Evolutionary conservation across 163 green algal genomes (phyloP).

Genomic region (Scenedesmus sp.): DNA sequence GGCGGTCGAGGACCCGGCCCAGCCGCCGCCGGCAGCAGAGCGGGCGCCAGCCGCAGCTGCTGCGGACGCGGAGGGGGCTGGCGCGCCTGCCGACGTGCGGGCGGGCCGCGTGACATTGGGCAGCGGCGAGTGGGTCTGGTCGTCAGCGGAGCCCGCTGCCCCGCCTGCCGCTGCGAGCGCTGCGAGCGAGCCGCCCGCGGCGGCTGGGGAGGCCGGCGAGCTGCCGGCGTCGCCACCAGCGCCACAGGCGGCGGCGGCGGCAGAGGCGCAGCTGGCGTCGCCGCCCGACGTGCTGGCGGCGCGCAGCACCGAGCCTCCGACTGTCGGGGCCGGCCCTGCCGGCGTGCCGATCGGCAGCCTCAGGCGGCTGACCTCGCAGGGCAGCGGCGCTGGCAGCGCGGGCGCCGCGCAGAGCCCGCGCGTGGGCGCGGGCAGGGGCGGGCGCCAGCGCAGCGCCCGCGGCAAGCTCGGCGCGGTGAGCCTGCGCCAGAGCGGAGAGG

Average conservation of each 20-base stretch:
- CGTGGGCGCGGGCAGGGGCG: constrained; percentile 4
- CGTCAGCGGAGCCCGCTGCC: background rate
- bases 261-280: background rate
- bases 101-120: too few species aligned
- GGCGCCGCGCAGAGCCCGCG: too few species aligned
- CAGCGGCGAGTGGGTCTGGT: constrained; percentile 5
- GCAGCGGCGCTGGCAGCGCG: background rate
- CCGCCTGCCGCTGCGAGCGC: background rate
- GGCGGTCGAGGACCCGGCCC: background rate
- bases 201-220: too few species aligned
- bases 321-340: too few species aligned
- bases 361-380: too few species aligned
- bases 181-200: background rate
- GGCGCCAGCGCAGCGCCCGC: background rate
- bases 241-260: background rate
- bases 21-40: background rate
- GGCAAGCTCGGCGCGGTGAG: constrained; percentile 26
- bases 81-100: too few species aligned
- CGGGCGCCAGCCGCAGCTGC: background rate
- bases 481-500: constrained; percentile 20
- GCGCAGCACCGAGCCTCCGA: too few species aligned
- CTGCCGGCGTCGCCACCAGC: background rate
- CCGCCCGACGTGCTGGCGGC: too few species aligned
- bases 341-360: background rate
- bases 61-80: too few species aligned